Evolutionary conservation across 73 alveolate genomes (phyloP), one percentile per base, ranked within the genome.

Genomic region (Loxodes magnus): DNA sequence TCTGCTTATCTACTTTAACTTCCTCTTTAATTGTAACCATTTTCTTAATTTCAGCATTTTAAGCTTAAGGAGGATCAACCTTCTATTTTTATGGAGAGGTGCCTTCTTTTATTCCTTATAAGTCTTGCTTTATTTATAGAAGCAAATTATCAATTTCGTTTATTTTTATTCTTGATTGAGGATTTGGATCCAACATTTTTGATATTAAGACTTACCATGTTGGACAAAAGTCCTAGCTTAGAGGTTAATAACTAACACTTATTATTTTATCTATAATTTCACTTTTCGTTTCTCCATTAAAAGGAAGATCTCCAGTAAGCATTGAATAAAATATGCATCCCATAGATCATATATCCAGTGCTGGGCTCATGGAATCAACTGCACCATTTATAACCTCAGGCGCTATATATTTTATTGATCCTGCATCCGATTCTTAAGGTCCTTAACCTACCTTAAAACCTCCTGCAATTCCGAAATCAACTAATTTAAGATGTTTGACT

Each of bases 231-330:
- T n/a, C n/a, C n/a, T n/a, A n/a, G n/a, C n/a, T n/a, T n/a, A 33
- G 14, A 1, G 43, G 43, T 16, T 33, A 16, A 33, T 33, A 33
- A 1, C 14, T 16, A 1, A 12, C 10, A 33, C 14, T 33, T 33
- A 33, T 23, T 19, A 65, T 65, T 38, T 65, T 36, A 10, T 41
- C 35, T 16, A 65, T 56, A 23, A 65, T 55, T 21, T 43, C 72
- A 16, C 28, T 15, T 29, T 77, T 73, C 16, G 52, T 56, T 25
- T 37, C 31, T 6, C 83, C 77, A n/a, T 42, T 38, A 38, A 76
- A 82, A 22, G 90, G 90, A 48, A 69, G 59, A 12, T 56, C 58
- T 14, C 82, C 79, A 4, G 60, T 42, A 20, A 70, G 14, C 41
- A 75, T 42, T n/a, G 50, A 30, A 64, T 56, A 76, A 5, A 71